Conservation (phyloP, 1,139 yeast species). For the Geotrichum reessii region DNA sequence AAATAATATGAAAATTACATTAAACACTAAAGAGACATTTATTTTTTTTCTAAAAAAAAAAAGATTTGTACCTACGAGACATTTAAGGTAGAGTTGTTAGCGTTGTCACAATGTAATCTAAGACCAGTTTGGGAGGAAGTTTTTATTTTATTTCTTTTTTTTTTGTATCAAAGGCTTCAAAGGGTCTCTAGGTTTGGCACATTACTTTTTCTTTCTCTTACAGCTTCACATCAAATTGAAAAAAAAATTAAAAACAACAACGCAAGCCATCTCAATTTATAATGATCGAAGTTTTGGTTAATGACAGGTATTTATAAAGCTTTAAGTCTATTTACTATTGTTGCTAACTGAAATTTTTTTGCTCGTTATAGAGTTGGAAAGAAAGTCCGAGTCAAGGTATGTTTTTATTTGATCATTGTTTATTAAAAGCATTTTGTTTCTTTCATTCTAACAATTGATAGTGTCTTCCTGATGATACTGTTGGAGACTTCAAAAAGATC, state of each 20-base stretch:
- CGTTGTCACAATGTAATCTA: neutral
- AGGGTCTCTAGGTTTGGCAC: neutral
- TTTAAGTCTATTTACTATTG: neutral
- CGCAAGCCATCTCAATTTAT: neutral
- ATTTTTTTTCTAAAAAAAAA: too few species aligned
- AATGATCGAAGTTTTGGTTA: slow-evolving; percentile 41
- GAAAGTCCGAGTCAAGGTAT: slow-evolving; percentile 66
- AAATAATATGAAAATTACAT: too few species aligned
- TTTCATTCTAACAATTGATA: slow-evolving; percentile 14
- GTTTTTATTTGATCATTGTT: slow-evolving; percentile 11
- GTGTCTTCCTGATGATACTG: slow-evolving; percentile 75
- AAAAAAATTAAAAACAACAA: too few species aligned
- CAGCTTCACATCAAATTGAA: neutral
- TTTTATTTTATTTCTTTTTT: too few species aligned
- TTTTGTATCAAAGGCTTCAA: neutral
- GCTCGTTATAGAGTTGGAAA: slow-evolving; percentile 59
- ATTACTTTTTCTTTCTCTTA: neutral
- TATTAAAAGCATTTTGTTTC: neutral
- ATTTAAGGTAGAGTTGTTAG: neutral
- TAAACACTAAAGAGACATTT: too few species aligned
- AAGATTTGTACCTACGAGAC: too few species aligned
- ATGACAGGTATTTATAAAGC: slow-evolving; percentile 35
- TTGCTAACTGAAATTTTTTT: neutral
- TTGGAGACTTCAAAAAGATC: slow-evolving; percentile 89
- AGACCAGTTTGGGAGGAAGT: neutral